Evolutionary conservation across 768 basidiomycete genomes (phyloP).

Genomic region (Royoungia palumana): DNA sequence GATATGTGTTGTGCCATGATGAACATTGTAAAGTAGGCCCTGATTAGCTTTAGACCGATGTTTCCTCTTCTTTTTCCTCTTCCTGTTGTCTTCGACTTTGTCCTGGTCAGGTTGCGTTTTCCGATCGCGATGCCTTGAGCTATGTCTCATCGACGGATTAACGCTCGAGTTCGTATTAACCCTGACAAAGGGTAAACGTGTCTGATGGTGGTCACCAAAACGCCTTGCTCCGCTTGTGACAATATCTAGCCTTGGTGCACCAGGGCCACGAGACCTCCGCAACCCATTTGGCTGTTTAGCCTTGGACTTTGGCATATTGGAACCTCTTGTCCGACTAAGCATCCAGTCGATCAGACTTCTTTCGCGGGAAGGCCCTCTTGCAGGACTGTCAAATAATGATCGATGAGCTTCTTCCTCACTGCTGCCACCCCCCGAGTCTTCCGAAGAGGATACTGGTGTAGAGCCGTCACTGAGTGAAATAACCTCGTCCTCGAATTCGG

Average conservation of each 20-base stretch:
- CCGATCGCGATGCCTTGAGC: conserved; percentile 9
- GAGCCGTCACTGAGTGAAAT: conserved; percentile 26
- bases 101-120: conserved; percentile 6
- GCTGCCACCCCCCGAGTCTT: conserved; percentile 10
- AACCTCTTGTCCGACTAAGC: conserved; percentile 44
- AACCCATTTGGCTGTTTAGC: conserved; percentile 10
- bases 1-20: conserved; percentile 37
- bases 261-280: conserved; percentile 10
- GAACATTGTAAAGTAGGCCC: conserved; percentile 37
- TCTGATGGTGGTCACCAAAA: conserved; percentile 36
- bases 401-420: conserved; percentile 34
- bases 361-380: conserved; percentile 29
- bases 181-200: conserved; percentile 35
- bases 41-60: conserved; percentile 28
- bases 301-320: conserved; percentile 14
- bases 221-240: conserved; percentile 36
- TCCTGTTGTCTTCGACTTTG: conserved; percentile 4
- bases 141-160: conserved; percentile 5
- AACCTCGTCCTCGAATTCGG: conserved; percentile 6
- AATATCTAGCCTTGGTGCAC: conserved; percentile 32
- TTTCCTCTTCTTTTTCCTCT: conserved; percentile 25
- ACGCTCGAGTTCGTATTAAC: conserved; percentile 8
- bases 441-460: conserved; percentile 5
- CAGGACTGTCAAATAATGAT: conserved; percentile 29
- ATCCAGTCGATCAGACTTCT: conserved; percentile 67